phyloP scores from a whole-genome alignment of 2,329 filamentous ascomycete genomes.

The Aureobasidium subglaciale region DNA sequence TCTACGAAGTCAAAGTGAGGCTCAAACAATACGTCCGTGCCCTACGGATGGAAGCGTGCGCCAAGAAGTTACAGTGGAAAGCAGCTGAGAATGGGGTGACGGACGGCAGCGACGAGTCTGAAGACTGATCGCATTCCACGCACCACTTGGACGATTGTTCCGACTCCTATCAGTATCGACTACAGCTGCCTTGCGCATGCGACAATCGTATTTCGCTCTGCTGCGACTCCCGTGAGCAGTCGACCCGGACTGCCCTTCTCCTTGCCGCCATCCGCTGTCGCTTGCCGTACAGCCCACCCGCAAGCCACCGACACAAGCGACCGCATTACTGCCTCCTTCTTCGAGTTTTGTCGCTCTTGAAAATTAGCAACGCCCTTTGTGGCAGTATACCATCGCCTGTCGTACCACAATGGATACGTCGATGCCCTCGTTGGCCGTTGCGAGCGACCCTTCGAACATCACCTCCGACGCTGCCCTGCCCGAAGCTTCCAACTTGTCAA shows the following conservation, averaged over 20 bases:
- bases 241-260: constrained; percentile 1
- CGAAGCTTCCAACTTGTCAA: constrained; percentile 9
- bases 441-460: constrained; percentile 3
- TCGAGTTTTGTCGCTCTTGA: neutral
- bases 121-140: constrained; percentile 10
- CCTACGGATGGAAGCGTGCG: no score
- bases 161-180: neutral
- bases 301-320: neutral
- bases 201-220: neutral
- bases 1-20: neutral
- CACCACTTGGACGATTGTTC: neutral
- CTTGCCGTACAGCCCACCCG: constrained; percentile 1
- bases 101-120: constrained; percentile 5
- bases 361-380: constrained; percentile 6
- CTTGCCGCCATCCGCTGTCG: neutral
- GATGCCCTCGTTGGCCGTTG: neutral
- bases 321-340: neutral
- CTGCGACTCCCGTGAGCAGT: constrained; percentile 10
- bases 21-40: neutral
- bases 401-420: neutral
- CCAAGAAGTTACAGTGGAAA: no score
- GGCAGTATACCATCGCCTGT: neutral
- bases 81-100: neutral
- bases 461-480: constrained; percentile 11
- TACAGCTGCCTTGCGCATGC: constrained; percentile 1